Evolutionary conservation across 75 land plant genomes (phyloP).

Genomic region (Cunninghamia lanceolata): DNA sequence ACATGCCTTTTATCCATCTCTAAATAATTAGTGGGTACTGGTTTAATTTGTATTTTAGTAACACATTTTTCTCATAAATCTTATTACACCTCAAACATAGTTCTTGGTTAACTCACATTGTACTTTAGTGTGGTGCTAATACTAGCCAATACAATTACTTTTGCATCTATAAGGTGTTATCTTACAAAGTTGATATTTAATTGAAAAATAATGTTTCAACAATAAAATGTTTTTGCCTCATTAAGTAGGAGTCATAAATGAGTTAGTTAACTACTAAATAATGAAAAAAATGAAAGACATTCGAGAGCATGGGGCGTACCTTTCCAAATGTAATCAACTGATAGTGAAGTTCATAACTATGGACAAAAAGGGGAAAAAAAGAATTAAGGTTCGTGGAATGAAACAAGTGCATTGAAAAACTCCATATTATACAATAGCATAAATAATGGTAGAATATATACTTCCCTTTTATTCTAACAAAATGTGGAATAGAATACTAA

Average conservation of each 20-base stretch:
- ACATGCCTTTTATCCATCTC: no score
- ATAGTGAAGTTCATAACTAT: constrained; percentile 96
- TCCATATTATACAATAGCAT: neutral
- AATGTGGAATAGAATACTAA: neutral
- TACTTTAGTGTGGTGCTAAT: neutral
- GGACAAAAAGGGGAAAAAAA: neutral
- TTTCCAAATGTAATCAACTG: constrained; percentile 99
- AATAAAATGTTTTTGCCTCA: neutral
- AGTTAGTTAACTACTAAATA: neutral
- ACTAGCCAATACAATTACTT: neutral
- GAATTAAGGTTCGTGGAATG: neutral
- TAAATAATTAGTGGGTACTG: neutral
- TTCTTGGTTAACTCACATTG: neutral
- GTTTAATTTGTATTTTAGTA: neutral
- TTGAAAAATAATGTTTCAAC: neutral
- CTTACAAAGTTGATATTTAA: neutral
- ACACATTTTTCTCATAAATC: neutral
- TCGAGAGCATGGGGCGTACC: constrained; percentile 31
- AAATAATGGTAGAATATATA: neutral
- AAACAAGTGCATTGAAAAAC: neutral
- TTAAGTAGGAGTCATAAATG: neutral
- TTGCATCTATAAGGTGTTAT: neutral
- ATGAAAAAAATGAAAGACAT: neutral
- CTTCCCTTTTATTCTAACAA: neutral
- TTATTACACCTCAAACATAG: neutral